Evolutionary conservation across 2,329 filamentous ascomycete genomes (phyloP), one percentile per base, ranked within the genome.

Genomic region (Lachnellula cervina): DNA sequence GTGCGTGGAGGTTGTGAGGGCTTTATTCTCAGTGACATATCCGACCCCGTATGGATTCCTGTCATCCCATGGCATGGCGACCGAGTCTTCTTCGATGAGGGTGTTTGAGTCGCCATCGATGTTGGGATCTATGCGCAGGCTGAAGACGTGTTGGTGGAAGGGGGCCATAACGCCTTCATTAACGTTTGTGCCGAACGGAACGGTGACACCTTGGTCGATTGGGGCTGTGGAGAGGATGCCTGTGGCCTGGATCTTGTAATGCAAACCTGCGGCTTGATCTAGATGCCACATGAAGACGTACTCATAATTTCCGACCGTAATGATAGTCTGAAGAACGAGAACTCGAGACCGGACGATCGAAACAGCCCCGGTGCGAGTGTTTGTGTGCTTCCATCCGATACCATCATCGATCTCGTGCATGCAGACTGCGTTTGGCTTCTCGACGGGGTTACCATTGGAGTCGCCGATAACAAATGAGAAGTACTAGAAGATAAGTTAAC

Each of bases 361-460:
- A 4, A 62, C 64, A 7, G 54, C 50, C 17, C 60, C 59, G 6
- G 64, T 63, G 14, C 59, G 54, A 40, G 55, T 85, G 70, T 88
- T 87, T 6, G 84, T 87, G 70, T 88, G 85, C 66, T 88, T 88
- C 83, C 84, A 88, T 9, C 79, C 77, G 51, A 88, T 86, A 1
- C 86, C 86, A 55, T 82, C 80, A 61, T 89, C 86, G 60, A 87
- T 81, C 68, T 89, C 86, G 64, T 89, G 86, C 17, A 88, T 72
- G 64, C 86, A 89, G 49, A 88, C 74, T 11, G 84, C 83, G 60
- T 87, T 88, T 40, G 76, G 77, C 23, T 77, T 75, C 2, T 74
- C 65, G 8, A 76, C 76, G 1, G 83, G 78, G 43, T 78, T 75
- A 2, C 84, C 85, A 49, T 80, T 72, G 8, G 78, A 68, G 21